Percentiles rank a stretch among this genome's conserved stretches.
Evolutionary conservation across 805 yeast species (phyloP).

Genomic region (Kodamaea jinghongensis): DNA sequence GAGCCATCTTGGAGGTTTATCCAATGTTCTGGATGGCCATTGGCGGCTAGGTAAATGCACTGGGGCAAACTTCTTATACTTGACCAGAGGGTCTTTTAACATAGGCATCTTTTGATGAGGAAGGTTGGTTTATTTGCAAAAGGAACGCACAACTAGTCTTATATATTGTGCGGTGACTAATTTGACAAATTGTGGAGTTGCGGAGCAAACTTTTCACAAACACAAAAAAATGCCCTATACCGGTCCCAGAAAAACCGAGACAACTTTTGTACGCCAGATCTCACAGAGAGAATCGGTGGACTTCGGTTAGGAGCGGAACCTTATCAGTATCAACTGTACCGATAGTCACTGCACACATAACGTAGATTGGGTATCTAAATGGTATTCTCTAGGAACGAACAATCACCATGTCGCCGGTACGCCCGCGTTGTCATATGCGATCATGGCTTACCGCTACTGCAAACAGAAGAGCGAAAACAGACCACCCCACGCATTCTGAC

Average conservation of each 20-base stretch:
- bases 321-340: too few relatives aligned
- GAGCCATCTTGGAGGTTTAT: slow-evolving; percentile 75
- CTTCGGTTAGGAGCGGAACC: neutral
- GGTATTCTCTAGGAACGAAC: too few relatives aligned
- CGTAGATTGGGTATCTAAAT: too few relatives aligned
- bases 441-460: too few relatives aligned
- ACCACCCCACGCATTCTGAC: too few relatives aligned
- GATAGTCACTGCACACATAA: too few relatives aligned
- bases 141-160: neutral
- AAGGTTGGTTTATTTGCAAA: neutral
- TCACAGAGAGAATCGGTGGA: neutral
- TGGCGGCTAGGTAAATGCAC: slow-evolving; percentile 57
- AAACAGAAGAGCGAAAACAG: too few relatives aligned
- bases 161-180: neutral
- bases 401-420: too few relatives aligned
- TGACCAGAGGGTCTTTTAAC: slow-evolving; percentile 59
- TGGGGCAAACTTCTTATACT: slow-evolving; percentile 58
- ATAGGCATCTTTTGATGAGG: slow-evolving; percentile 19
- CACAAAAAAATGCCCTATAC: neutral
- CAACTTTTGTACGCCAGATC: neutral
- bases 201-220: too few relatives aligned
- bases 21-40: slow-evolving; percentile 65
- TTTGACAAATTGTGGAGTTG: neutral
- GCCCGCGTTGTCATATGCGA: too few relatives aligned
- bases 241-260: neutral